Base-by-base conservation (phyloP, 176 grass and related monocot species). In the Eleusine indica region DNA sequence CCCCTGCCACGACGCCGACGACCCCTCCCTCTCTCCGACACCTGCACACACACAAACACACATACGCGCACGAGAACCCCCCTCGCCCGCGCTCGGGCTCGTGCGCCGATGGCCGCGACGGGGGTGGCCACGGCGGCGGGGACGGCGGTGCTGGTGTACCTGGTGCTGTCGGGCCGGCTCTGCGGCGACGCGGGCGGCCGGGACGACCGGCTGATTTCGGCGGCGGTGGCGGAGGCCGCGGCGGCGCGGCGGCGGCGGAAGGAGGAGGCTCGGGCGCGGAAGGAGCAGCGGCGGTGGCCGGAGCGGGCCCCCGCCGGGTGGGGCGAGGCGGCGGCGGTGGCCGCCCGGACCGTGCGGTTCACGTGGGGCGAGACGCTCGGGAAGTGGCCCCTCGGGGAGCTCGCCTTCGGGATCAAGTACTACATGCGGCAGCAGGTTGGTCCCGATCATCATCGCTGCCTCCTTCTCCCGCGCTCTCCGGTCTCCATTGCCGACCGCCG, bases 381-480 rank as follows among this genome's bases (percentile, higher is more conserved):
- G 52, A 93, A 84, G 88, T 98, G 96, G 93, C 68, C 96, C 21
- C 91, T 98, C 61, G 90, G 89, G 12, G 96, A 98, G 83, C 76
- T 98, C 77, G 81, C 89, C 75, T 95, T 98, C 75, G 96, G 96
- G 60, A 88, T 98, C 85, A 98, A 86, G 73, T 87, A 94, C 81
- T 89, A 91, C 74, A 97, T 92, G 88, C 84, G 89, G 52, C 95
- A 92, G 80, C 90, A 94, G 92, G 94, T 35, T 35, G 32, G 32
- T 97, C 42, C 21, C 21, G 62, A 44, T 54, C 32, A 35, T 35
- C 32, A 35, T 35, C 46, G 15, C 47, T 58, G 68, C 68, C 68
- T 2, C 2, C 17, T 18, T 52, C 68, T 2, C 2, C 17, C 25
- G 21, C 5, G 17, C 41, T 28, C 76, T 19, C 67, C 66, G 40